These are phyloP conservation scores for Dothideomycetes sp. DNA, from an alignment of 2,329 filamentous ascomycete species.

Conservation along the genomic window DNA sequence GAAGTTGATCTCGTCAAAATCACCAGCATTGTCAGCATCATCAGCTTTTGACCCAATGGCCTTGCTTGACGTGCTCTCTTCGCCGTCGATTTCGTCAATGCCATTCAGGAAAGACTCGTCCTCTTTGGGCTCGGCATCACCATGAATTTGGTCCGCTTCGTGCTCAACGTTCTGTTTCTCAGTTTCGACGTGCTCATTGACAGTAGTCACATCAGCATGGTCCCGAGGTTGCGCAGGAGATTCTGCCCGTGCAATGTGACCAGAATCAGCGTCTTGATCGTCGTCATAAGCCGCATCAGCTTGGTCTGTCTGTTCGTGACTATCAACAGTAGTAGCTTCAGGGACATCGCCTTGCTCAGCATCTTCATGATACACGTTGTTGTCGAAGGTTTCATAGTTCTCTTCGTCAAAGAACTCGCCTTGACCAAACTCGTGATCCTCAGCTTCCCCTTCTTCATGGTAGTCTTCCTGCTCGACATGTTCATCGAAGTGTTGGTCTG, in stretches of 20 bases:
- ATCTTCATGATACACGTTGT: constrained; percentile 4
- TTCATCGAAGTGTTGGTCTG: constrained; percentile 7
- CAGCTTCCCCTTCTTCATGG: constrained; percentile 12
- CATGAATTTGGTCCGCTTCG: not conserved
- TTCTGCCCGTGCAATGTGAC: no score
- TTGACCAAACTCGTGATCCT: constrained; percentile 16
- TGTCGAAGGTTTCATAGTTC: constrained; percentile 3
- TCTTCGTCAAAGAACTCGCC: constrained; percentile 15
- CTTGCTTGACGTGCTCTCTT: not conserved
- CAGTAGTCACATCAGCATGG: not conserved
- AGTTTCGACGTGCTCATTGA: not conserved
- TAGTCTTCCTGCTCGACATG: not conserved
- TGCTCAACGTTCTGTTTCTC: not conserved
- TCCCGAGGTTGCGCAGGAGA: no score
- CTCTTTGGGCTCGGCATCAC: not conserved
- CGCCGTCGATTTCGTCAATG: no score
- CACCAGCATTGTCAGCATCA: not conserved
- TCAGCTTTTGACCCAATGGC: not conserved
- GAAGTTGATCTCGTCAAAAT: constrained; percentile 18
- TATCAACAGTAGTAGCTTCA: not conserved
- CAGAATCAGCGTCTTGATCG: no score
- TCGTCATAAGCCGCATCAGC: no score
- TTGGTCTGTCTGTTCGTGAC: constrained; percentile 1
- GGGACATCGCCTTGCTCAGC: constrained; percentile 13
- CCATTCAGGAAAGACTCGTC: not conserved